Conservation (phyloP, 345 rosid genomes). For the Geranium brycei region DNA sequence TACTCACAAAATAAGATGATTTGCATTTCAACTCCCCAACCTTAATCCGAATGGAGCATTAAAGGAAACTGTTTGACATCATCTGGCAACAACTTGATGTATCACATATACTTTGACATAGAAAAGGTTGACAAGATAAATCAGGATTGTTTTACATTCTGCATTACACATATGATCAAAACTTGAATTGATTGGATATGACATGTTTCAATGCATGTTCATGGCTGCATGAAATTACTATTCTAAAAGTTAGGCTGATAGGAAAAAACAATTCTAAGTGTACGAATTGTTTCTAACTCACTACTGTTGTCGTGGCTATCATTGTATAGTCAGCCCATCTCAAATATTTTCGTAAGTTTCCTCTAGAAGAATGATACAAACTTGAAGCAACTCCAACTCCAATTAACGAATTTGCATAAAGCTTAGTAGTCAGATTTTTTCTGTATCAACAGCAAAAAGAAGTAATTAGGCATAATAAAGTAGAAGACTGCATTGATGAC, state of each 20-base stretch:
- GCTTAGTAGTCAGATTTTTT: slow-evolving; percentile 51
- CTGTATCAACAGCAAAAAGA: slow-evolving; percentile 22
- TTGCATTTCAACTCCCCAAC: no score
- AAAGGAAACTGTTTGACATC: no score
- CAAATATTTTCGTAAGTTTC: slow-evolving; percentile 56
- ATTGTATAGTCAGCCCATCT: slow-evolving; percentile 91
- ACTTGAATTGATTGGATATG: not conserved
- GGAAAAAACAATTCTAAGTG: no score
- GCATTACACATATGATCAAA: no score
- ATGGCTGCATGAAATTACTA: not conserved
- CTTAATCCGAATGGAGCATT: no score
- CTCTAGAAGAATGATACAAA: slow-evolving; percentile 82
- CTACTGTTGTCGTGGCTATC: slow-evolving; percentile 82
- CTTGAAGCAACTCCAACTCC: slow-evolving; percentile 91
- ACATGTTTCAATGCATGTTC: not conserved
- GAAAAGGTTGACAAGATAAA: not conserved
- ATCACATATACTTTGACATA: not conserved
- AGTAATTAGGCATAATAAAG: slow-evolving; percentile 4
- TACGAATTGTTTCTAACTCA: slow-evolving; percentile 19
- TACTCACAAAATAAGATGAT: no score
- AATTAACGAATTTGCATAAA: slow-evolving; percentile 84
- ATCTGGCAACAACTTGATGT: not conserved
- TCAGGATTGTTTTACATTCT: not conserved
- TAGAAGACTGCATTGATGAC: not conserved
- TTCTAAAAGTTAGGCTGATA: no score